phyloP scores from a whole-genome alignment of 1,284 basidiomycete species.

The Microbotryum saponariae region DNA sequence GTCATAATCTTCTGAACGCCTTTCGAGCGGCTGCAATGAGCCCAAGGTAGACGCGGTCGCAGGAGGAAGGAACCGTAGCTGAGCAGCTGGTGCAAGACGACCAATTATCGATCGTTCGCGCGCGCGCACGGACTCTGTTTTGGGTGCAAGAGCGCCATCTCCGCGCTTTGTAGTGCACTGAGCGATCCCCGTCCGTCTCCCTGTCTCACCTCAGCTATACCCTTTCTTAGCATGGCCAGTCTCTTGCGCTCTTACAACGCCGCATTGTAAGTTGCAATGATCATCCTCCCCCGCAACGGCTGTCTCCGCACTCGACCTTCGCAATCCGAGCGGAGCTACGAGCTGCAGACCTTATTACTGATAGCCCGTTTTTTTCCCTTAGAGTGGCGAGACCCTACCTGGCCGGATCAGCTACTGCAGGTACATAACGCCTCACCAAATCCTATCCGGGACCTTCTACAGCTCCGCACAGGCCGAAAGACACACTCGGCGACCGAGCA shows the following conservation, averaged over 20 bases:
- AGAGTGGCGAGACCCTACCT: constrained; percentile 23
- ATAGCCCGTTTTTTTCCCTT: background rate
- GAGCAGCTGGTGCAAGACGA: no score
- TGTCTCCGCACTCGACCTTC: background rate
- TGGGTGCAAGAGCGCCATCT: no score
- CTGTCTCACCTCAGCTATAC: background rate
- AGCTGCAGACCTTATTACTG: background rate
- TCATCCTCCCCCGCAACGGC: background rate
- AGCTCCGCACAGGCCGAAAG: no score
- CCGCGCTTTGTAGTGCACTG: no score
- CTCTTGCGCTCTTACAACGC: constrained; percentile 29
- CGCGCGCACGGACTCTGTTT: no score
- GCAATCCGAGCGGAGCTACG: background rate
- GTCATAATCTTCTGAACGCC: no score
- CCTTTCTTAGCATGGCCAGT: constrained; percentile 8
- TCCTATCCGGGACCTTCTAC: background rate
- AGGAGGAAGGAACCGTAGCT: no score
- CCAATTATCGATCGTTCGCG: no score
- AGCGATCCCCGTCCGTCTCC: no score
- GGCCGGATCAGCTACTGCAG: constrained; percentile 19
- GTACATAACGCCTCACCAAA: background rate
- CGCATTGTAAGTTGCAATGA: constrained; percentile 11
- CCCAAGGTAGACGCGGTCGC: no score
- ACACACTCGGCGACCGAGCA: background rate
- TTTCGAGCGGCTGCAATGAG: no score